Percentiles rank a stretch among this genome's conserved stretches.
phyloP scores from a whole-genome alignment of 2,329 filamentous ascomycete species.

The Aspergillus melleus region DNA sequence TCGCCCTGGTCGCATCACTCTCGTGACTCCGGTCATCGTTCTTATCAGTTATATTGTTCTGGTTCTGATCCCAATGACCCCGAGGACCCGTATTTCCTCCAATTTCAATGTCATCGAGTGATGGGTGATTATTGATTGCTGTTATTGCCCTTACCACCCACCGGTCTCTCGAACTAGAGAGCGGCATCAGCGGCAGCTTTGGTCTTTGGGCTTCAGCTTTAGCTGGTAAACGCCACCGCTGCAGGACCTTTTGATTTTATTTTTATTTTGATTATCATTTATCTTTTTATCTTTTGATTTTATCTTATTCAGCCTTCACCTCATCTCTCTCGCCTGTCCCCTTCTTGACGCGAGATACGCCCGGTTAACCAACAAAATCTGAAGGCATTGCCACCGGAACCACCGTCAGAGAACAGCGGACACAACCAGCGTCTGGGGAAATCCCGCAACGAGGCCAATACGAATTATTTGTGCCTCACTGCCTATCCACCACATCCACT shows the following conservation, averaged over 20 bases:
- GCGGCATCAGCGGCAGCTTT: conserved; percentile 24
- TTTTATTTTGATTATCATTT: conserved; percentile 13
- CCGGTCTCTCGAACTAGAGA: not conserved
- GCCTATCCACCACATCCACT: too few relatives aligned
- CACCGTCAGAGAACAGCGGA: not conserved
- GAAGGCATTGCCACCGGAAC: not conserved
- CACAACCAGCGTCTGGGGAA: conserved; percentile 1
- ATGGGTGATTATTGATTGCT: not conserved
- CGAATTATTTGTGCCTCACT: too few relatives aligned
- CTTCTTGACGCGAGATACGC: not conserved
- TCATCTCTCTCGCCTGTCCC: not conserved
- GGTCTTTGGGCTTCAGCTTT: conserved; percentile 17
- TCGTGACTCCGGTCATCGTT: too few relatives aligned
- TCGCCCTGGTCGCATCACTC: too few relatives aligned
- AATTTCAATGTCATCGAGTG: not conserved
- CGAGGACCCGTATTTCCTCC: not conserved
- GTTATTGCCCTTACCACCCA: not conserved
- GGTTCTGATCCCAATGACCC: not conserved
- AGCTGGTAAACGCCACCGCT: conserved; percentile 17
- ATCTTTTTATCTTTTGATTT: too few relatives aligned
- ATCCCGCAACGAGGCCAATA: conserved; percentile 14
- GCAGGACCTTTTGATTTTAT: not conserved
- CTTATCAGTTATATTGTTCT: not conserved
- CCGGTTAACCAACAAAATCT: not conserved
- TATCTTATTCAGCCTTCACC: conserved; percentile 1